Percentiles rank a stretch among this genome's conserved stretches.
These are phyloP conservation scores for Globisporangium cederbergense DNA, from an alignment of 352 stramenopile genomes.

Conservation along the genomic window DNA sequence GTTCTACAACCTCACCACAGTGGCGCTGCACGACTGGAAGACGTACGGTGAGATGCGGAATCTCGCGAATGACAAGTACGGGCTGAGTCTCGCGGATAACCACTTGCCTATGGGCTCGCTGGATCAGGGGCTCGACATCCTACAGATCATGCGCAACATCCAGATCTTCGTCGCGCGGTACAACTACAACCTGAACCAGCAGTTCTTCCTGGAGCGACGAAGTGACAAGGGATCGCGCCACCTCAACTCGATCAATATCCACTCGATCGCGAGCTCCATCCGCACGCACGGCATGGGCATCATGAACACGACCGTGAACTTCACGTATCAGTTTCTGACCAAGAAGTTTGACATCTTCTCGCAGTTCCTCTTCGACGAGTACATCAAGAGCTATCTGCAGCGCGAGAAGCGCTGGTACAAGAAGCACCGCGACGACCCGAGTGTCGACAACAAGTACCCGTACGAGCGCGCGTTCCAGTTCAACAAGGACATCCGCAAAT, in stretches of 20 bases:
- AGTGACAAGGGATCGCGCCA: constrained; percentile 90
- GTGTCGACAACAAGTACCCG: constrained; percentile 92
- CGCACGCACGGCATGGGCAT: constrained; percentile 95
- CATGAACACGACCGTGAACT: constrained; percentile 95
- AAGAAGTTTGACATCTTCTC: constrained; percentile 91
- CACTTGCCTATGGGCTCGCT: constrained; percentile 91
- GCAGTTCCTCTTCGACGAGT: constrained; percentile 93
- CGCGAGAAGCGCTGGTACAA: constrained; percentile 93
- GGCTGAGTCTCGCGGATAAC: constrained; percentile 88
- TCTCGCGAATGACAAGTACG: constrained; percentile 92
- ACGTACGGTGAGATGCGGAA: constrained; percentile 94
- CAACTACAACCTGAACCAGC: constrained; percentile 96
- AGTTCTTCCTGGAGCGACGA: constrained; percentile 92
- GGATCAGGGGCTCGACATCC: constrained; percentile 90
- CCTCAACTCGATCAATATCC: constrained; percentile 92
- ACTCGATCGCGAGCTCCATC: constrained; percentile 89
- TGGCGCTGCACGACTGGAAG: constrained; percentile 95
- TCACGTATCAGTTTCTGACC: constrained; percentile 93
- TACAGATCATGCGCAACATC: constrained; percentile 96
- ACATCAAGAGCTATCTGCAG: constrained; percentile 92
- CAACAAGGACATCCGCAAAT: constrained; percentile 88
- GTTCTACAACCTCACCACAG: constrained; percentile 94
- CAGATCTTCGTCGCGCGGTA: constrained; percentile 89
- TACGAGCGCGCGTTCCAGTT: constrained; percentile 90
- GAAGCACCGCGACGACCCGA: constrained; percentile 86